Evolutionary conservation across 192 early-diverging fungal species (phyloP).

Genomic region (Backusella mclennaniae): DNA sequence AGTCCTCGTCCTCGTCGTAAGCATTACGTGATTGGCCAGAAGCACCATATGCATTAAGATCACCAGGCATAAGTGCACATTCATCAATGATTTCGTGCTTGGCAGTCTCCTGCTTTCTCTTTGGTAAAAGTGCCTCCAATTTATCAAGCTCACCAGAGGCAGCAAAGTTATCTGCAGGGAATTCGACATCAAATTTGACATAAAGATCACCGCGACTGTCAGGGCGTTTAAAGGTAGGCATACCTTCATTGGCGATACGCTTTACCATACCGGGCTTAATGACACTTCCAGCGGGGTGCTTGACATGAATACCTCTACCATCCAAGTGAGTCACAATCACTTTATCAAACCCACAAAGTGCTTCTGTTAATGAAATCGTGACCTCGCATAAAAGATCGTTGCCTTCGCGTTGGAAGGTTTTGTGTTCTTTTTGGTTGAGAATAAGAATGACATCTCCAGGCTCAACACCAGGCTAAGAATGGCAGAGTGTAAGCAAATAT

Average conservation of each 20-base stretch:
- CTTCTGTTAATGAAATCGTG: slow-evolving; percentile 85
- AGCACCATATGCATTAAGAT: slow-evolving; percentile 47
- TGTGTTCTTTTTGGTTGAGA: slow-evolving; percentile 80
- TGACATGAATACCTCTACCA: slow-evolving; percentile 81
- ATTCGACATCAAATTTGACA: slow-evolving; percentile 82
- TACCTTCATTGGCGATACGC: slow-evolving; percentile 85
- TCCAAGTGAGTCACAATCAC: slow-evolving; percentile 82
- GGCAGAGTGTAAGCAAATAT: not conserved
- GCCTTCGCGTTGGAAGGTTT: slow-evolving; percentile 75
- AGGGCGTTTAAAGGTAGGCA: slow-evolving; percentile 77
- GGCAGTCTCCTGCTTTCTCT: not conserved
- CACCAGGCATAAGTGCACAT: slow-evolving; percentile 39
- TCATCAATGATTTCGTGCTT: slow-evolving; percentile 51
- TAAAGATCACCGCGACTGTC: slow-evolving; percentile 86
- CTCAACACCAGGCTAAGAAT: slow-evolving; percentile 68
- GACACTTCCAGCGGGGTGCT: slow-evolving; percentile 78
- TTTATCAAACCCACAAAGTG: slow-evolving; percentile 88
- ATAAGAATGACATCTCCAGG: slow-evolving; percentile 94
- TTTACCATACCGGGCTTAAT: slow-evolving; percentile 89
- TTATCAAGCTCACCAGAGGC: slow-evolving; percentile 33
- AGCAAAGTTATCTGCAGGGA: slow-evolving; percentile 64
- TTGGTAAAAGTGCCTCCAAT: slow-evolving; percentile 28
- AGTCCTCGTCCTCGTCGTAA: slow-evolving; percentile 50
- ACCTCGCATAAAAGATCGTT: slow-evolving; percentile 78
- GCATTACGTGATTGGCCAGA: slow-evolving; percentile 41